These are phyloP conservation scores for Fusarium setosum DNA, from an alignment of 2,329 filamentous ascomycete genomes.

Conservation along the genomic window DNA sequence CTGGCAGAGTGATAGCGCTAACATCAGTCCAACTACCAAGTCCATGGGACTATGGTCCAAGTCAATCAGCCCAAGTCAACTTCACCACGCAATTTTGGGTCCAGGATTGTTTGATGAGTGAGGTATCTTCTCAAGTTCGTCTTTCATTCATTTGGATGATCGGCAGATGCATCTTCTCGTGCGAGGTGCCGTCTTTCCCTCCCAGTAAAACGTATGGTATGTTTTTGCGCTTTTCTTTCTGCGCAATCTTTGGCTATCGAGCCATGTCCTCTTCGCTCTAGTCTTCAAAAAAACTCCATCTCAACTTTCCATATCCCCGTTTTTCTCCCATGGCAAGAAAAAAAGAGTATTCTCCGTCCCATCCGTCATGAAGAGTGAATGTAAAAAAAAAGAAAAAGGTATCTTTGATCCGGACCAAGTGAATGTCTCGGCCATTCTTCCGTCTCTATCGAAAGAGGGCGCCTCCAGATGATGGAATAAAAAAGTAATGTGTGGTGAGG, in stretches of 20 bases:
- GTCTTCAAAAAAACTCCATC: slow-evolving; percentile 18
- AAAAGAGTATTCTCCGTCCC: slow-evolving; percentile 3
- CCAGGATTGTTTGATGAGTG: slow-evolving; percentile 5
- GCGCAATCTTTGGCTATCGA: slow-evolving; percentile 29
- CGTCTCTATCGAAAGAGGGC: slow-evolving; percentile 40
- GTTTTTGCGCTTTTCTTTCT: slow-evolving; percentile 18
- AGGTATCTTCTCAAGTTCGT: slow-evolving; percentile 29
- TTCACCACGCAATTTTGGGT: slow-evolving; percentile 1
- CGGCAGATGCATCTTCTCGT: slow-evolving; percentile 31
- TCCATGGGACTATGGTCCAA: too few species aligned
- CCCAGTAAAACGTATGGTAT: slow-evolving; percentile 30
- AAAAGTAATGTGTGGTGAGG: slow-evolving; percentile 8
- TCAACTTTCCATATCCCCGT: slow-evolving; percentile 6
- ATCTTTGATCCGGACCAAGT: slow-evolving; percentile 37
- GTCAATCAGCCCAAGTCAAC: background rate
- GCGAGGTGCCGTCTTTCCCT: slow-evolving; percentile 34
- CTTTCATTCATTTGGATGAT: slow-evolving; percentile 30
- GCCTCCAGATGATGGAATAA: slow-evolving; percentile 30
- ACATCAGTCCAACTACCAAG: too few species aligned
- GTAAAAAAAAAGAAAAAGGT: slow-evolving; percentile 28
- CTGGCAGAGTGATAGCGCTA: background rate
- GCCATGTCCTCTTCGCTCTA: slow-evolving; percentile 34
- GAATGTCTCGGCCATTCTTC: slow-evolving; percentile 36
- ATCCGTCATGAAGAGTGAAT: slow-evolving; percentile 23
- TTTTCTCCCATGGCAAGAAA: slow-evolving; percentile 1